Base-by-base conservation (phyloP, 73 alveolate species). In the Breviolum minutum region DNA sequence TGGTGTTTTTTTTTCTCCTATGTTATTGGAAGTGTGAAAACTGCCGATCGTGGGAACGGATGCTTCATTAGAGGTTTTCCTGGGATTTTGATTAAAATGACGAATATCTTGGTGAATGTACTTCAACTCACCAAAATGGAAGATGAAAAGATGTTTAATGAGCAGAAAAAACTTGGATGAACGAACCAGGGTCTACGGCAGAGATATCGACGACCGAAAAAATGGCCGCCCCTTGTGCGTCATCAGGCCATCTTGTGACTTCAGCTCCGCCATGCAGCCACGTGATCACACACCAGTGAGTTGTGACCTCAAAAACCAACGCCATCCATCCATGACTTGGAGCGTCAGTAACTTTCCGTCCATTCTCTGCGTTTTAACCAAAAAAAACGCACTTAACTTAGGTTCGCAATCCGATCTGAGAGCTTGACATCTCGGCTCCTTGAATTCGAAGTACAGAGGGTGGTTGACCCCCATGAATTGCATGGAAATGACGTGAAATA, bases 211-310 rank as follows among this genome's bases (percentile, higher is more conserved):
- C n/a, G n/a, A n/a, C n/a, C n/a, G n/a, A n/a, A n/a, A n/a, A n/a
- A n/a, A n/a, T n/a, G n/a, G n/a, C n/a, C n/a, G n/a, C n/a, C n/a
- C n/a, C n/a, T n/a, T n/a, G n/a, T n/a, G n/a, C n/a, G n/a, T n/a
- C n/a, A n/a, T 30, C 12, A 90, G 96, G 96, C 96, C 96, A 90
- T 90, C 87, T 90, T 30, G 96, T 30, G 64, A 30, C 74, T 8
- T n/a, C 32, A 30, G 32, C 32, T 29, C 84, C 54, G 71, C 54
- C 48, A 19, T 9, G 61, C 97, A 92, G 89, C 97, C 97, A 66
- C 88, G 97, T 19, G 97, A 92, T 17, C 90, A 92, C 80, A 92
- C 97, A n/a, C 97, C 97, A 24, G 32, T 92, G 76, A 74, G 97
- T 26, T 27, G 7, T 60, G 79, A 14, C 22, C 94, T 13, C 83